Evolutionary conservation across 2,329 filamentous ascomycete species (phyloP).

Genomic region (Tolypocladium nubicola): DNA sequence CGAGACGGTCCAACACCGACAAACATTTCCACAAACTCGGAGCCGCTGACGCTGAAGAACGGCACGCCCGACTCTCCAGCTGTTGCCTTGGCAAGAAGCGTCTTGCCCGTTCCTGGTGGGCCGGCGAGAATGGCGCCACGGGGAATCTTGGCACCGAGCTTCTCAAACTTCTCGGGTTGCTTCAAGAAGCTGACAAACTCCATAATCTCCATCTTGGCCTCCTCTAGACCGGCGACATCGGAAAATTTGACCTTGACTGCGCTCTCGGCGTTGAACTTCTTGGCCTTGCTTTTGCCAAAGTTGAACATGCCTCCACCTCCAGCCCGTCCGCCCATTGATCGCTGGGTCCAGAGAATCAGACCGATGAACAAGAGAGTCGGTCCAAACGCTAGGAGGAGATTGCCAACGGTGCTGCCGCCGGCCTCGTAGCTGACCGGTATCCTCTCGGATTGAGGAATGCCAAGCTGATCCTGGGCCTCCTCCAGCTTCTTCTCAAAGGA

Average conservation of each 20-base stretch:
- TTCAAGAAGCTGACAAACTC: slow-evolving; percentile 97
- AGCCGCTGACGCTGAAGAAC: slow-evolving; percentile 97
- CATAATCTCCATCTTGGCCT: slow-evolving; percentile 97
- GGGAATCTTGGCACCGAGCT: slow-evolving; percentile 93
- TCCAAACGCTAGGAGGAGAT: slow-evolving; percentile 66
- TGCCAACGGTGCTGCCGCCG: slow-evolving; percentile 66
- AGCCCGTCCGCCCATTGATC: slow-evolving; percentile 60
- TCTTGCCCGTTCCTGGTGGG: slow-evolving; percentile 98
- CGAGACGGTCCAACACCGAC: slow-evolving; percentile 95
- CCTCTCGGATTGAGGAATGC: slow-evolving; percentile 75
- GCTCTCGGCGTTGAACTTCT: slow-evolving; percentile 95
- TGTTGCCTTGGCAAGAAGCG: slow-evolving; percentile 90
- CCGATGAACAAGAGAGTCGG: slow-evolving; percentile 82
- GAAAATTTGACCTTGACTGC: slow-evolving; percentile 95
- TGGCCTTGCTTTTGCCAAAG: slow-evolving; percentile 90
- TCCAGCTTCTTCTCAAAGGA: slow-evolving; percentile 85
- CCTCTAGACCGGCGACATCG: slow-evolving; percentile 95
- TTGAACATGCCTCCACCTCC: slow-evolving; percentile 75
- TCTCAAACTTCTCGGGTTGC: slow-evolving; percentile 84
- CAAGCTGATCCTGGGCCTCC: slow-evolving; percentile 75
- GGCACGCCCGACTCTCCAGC: slow-evolving; percentile 94
- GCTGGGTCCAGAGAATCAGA: slow-evolving; percentile 67
- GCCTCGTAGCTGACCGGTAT: slow-evolving; percentile 85
- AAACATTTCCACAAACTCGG: slow-evolving; percentile 99
- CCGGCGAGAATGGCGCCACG: slow-evolving; percentile 93